Conservation (phyloP, 305 asterid species). For the Nicotiana rustica region DNA sequence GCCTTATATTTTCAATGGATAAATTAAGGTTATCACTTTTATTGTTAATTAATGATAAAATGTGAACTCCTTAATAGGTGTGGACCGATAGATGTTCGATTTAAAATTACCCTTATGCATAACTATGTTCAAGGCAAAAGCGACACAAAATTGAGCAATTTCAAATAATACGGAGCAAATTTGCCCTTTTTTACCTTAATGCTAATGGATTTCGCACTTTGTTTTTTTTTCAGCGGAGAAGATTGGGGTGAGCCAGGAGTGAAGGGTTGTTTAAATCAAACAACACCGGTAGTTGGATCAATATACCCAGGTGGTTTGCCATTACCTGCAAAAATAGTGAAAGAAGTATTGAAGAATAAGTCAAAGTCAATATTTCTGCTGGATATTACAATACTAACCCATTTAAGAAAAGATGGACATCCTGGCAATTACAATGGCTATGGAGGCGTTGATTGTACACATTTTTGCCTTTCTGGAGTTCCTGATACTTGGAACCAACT, state of each 20-base stretch:
- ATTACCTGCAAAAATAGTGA: slow-evolving; percentile 48
- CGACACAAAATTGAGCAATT: too few relatives aligned
- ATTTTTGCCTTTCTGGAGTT: slow-evolving; percentile 68
- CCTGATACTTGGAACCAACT: slow-evolving; percentile 61
- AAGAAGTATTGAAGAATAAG: slow-evolving; percentile 41
- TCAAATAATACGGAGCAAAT: too few relatives aligned
- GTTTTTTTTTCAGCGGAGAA: slow-evolving; percentile 46
- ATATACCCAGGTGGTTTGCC: slow-evolving; percentile 60
- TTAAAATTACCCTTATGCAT: not conserved
- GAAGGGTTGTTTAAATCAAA: slow-evolving; percentile 54
- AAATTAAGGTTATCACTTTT: too few relatives aligned
- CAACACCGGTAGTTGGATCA: slow-evolving; percentile 52
- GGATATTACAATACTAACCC: slow-evolving; percentile 62
- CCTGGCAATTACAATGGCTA: slow-evolving; percentile 50
- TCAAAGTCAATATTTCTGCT: slow-evolving; percentile 44
- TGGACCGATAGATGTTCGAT: too few relatives aligned
- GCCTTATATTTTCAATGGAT: too few relatives aligned
- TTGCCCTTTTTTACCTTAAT: too few relatives aligned
- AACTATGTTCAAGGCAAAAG: not conserved
- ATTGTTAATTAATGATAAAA: too few relatives aligned
- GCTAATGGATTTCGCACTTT: too few relatives aligned
- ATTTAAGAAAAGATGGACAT: slow-evolving; percentile 68
- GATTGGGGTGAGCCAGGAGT: slow-evolving; percentile 55
- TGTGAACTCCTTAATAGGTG: too few relatives aligned
- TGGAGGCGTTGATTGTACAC: slow-evolving; percentile 62